Evolutionary conservation across 345 rosid species (phyloP).

Genomic region (Anastatica hierochuntica): DNA sequence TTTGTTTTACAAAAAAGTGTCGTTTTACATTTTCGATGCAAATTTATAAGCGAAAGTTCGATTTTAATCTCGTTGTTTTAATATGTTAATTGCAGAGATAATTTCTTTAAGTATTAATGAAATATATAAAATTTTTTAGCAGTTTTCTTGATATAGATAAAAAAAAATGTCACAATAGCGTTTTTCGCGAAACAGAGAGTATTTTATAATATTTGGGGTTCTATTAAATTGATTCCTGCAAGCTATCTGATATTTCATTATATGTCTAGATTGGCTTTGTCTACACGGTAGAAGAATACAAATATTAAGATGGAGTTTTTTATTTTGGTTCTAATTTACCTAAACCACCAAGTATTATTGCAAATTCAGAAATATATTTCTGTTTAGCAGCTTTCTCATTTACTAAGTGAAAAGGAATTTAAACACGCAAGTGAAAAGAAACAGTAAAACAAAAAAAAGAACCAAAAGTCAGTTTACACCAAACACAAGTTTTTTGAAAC

Average conservation of each 20-base stretch:
- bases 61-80: too few species aligned
- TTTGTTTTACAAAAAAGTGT: too few species aligned
- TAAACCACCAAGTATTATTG: background rate
- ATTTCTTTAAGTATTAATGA: background rate
- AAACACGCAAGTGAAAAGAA: background rate
- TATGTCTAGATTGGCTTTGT: conserved; percentile 1
- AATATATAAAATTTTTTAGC: background rate
- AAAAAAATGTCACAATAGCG: too few species aligned
- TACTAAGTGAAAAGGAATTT: background rate
- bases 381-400: conserved; percentile 13
- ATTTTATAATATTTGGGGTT: too few species aligned
- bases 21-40: too few species aligned
- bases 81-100: too few species aligned
- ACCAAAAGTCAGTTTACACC: background rate
- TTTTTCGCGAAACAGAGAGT: too few species aligned
- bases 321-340: background rate
- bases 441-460: background rate
- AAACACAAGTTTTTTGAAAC: conserved; percentile 10
- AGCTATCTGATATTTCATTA: background rate
- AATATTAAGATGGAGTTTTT: background rate
- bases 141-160: too few species aligned
- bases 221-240: too few species aligned
- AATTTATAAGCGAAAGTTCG: too few species aligned
- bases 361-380: background rate
- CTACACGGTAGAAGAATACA: background rate